These are phyloP conservation scores for Trametes cubensis DNA, from an alignment of 768 basidiomycete species.

Conservation along the genomic window DNA sequence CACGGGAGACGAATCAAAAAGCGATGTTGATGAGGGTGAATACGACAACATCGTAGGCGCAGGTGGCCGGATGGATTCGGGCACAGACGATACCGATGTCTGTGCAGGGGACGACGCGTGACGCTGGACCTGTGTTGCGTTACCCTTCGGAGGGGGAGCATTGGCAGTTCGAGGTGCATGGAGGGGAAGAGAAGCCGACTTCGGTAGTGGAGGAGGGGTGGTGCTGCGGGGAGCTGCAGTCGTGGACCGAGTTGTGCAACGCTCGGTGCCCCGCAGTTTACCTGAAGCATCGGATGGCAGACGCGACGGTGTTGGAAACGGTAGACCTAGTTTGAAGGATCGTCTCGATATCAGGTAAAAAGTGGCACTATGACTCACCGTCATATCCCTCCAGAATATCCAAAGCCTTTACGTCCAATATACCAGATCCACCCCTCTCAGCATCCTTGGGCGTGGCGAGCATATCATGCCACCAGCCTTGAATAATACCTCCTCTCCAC, in stretches of 20 bases:
- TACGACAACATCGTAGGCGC: slow-evolving; percentile 26
- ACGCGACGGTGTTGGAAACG: slow-evolving; percentile 25
- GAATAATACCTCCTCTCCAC: slow-evolving; percentile 85
- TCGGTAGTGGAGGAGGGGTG: slow-evolving; percentile 83
- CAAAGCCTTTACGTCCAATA: slow-evolving; percentile 72
- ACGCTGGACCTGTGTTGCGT: slow-evolving; percentile 19
- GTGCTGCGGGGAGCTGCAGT: slow-evolving; percentile 62
- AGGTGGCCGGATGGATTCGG: slow-evolving; percentile 23
- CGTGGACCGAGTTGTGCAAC: slow-evolving; percentile 38
- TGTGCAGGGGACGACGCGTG: slow-evolving; percentile 25
- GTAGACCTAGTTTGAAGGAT: slow-evolving; percentile 19
- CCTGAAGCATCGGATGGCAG: slow-evolving; percentile 37
- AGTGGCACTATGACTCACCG: slow-evolving; percentile 48
- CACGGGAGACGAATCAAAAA: slow-evolving; percentile 63
- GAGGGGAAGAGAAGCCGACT: slow-evolving; percentile 77
- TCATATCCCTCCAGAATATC: slow-evolving; percentile 70
- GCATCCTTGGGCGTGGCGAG: slow-evolving; percentile 65
- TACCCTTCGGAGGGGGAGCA: slow-evolving; percentile 35
- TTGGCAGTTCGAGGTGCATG: slow-evolving; percentile 54
- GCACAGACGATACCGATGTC: slow-evolving; percentile 12
- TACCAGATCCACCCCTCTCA: slow-evolving; percentile 77
- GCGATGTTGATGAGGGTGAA: slow-evolving; percentile 42
- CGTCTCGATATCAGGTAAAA: background rate
- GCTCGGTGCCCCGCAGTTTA: slow-evolving; percentile 39
- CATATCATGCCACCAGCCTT: slow-evolving; percentile 77